Evolutionary conservation across 768 basidiomycete genomes (phyloP).

Genomic region (Trametes cingulata): DNA sequence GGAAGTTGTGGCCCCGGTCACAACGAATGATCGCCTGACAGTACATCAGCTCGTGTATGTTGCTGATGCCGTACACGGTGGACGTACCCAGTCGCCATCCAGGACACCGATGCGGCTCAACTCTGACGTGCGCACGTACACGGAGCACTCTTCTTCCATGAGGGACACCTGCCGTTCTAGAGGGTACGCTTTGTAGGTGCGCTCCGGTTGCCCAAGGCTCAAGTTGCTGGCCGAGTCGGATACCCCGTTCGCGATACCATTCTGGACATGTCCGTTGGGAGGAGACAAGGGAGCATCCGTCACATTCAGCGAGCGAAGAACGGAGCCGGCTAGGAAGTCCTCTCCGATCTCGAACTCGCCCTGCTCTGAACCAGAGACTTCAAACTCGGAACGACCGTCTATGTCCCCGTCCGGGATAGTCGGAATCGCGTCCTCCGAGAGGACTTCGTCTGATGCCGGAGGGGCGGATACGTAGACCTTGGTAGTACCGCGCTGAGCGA

Average conservation of each 20-base stretch:
- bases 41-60: slow-evolving; percentile 6
- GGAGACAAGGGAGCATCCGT: not conserved
- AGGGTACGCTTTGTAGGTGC: slow-evolving; percentile 27
- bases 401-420: slow-evolving; percentile 13
- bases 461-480: slow-evolving; percentile 37
- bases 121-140: slow-evolving; percentile 66
- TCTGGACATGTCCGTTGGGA: not conserved
- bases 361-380: slow-evolving; percentile 6
- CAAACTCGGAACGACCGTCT: slow-evolving; percentile 6
- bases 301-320: slow-evolving; percentile 31
- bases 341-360: slow-evolving; percentile 67
- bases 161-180: slow-evolving; percentile 37
- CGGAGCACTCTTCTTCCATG: slow-evolving; percentile 50
- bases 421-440: slow-evolving; percentile 30
- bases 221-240: slow-evolving; percentile 18
- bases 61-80: not conserved
- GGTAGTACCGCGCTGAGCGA: slow-evolving; percentile 48
- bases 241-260: slow-evolving; percentile 26
- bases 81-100: slow-evolving; percentile 76
- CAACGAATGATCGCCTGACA: slow-evolving; percentile 52
- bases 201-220: slow-evolving; percentile 17
- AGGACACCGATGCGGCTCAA: slow-evolving; percentile 66
- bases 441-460: slow-evolving; percentile 27
- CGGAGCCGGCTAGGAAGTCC: slow-evolving; percentile 61
- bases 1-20: slow-evolving; percentile 36